A percentile compares a stretch with the other conserved stretches of the same genome.
phyloP scores from a whole-genome alignment of 352 stramenopile genomes.

The Poterioochromonas sp. region DNA sequence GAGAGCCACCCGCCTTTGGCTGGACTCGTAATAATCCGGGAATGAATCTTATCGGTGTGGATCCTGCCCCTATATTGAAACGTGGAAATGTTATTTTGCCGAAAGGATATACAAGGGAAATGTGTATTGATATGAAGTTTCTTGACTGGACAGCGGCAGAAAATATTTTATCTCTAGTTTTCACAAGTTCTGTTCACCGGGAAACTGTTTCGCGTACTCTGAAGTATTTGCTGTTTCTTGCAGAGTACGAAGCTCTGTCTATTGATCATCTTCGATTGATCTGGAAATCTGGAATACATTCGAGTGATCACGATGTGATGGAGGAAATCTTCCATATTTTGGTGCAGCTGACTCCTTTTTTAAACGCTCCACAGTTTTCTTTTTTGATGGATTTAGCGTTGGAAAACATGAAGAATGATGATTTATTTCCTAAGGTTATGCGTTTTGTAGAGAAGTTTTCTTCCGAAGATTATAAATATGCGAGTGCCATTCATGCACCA shows the following conservation, averaged over 20 bases:
- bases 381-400: neutral
- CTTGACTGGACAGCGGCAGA: conserved; percentile 42
- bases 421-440: neutral
- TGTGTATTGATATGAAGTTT: conserved; percentile 33
- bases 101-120: conserved; percentile 26
- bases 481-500: neutral
- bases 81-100: conserved; percentile 5
- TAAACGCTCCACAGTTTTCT: neutral
- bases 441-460: conserved; percentile 25
- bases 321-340: conserved; percentile 23
- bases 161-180: conserved; percentile 35
- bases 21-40: conserved; percentile 58
- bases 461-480: neutral
- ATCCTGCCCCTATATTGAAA: conserved; percentile 40
- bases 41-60: conserved; percentile 23
- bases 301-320: neutral
- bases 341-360: neutral
- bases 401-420: neutral
- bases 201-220: conserved; percentile 26
- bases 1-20: conserved; percentile 68
- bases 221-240: conserved; percentile 40
- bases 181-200: conserved; percentile 27
- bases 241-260: conserved; percentile 32
- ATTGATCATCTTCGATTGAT: conserved; percentile 28
- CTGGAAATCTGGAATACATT: conserved; percentile 33